Percentiles rank a stretch among this genome's conserved stretches.
These are phyloP conservation scores for Didymella segeticola DNA, from an alignment of 2,329 filamentous ascomycete species.

Conservation along the genomic window DNA sequence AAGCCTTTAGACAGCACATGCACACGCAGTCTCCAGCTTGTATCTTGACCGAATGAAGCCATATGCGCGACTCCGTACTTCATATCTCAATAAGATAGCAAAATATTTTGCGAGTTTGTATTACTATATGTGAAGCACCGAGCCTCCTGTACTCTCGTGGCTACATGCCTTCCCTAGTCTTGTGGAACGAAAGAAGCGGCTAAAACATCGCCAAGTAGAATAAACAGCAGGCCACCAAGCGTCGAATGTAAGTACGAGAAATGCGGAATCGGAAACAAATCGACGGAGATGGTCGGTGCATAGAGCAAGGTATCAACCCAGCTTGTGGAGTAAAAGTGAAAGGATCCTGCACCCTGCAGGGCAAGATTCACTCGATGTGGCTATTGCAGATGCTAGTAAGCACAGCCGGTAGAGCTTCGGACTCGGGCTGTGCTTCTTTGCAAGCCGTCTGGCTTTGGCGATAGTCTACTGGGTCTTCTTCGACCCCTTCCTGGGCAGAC, in stretches of 20 bases:
- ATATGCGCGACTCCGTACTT: no score
- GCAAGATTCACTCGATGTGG: background rate
- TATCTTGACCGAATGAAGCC: no score
- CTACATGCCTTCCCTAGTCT: constrained; percentile 15
- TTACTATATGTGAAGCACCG: constrained; percentile 13
- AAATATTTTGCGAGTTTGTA: constrained; percentile 1
- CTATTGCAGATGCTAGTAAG: background rate
- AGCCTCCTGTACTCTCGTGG: background rate
- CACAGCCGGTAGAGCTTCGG: background rate
- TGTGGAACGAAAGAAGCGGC: constrained; percentile 5
- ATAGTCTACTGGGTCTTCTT: constrained; percentile 36
- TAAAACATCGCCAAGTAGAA: background rate
- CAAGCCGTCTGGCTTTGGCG: background rate
- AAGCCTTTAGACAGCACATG: no score
- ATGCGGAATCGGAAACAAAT: background rate
- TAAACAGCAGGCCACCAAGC: background rate
- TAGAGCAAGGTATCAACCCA: background rate
- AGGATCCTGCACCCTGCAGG: background rate
- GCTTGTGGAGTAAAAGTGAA: background rate
- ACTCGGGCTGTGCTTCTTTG: background rate
- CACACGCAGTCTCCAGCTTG: no score
- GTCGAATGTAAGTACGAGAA: constrained; percentile 8
- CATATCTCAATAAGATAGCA: no score
- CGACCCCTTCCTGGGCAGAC: constrained; percentile 45
- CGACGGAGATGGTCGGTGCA: background rate